These are phyloP conservation scores for Nothomitra cinnamomea DNA, from an alignment of 2,329 filamentous ascomycete genomes.

Conservation along the genomic window DNA sequence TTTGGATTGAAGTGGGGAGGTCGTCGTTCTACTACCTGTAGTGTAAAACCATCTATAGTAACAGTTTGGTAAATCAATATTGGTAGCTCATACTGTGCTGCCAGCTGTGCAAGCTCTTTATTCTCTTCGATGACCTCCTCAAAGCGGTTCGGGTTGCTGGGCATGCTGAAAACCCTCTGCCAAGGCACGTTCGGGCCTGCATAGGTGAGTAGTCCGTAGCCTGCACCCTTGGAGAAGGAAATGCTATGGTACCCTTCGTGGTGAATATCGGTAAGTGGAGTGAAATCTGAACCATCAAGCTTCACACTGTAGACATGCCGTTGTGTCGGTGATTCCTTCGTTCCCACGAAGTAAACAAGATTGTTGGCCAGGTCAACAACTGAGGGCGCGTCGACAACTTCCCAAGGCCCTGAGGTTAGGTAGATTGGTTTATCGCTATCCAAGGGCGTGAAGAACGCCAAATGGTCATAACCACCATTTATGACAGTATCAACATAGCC, in stretches of 20 bases:
- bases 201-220: slow-evolving; percentile 74
- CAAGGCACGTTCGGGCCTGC: slow-evolving; percentile 72
- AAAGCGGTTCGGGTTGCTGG: slow-evolving; percentile 46
- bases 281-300: slow-evolving; percentile 58
- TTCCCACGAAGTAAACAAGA: slow-evolving; percentile 77
- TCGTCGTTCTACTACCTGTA: slow-evolving; percentile 65
- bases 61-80: slow-evolving; percentile 69
- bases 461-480: slow-evolving; percentile 70
- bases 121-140: slow-evolving; percentile 68
- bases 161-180: slow-evolving; percentile 79
- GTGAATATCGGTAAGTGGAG: slow-evolving; percentile 55
- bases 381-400: slow-evolving; percentile 72
- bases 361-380: slow-evolving; percentile 73
- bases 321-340: slow-evolving; percentile 75
- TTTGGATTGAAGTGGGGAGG: slow-evolving; percentile 74
- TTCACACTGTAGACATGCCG: slow-evolving; percentile 84
- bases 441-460: slow-evolving; percentile 83
- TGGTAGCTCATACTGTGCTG: slow-evolving; percentile 64
- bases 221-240: slow-evolving; percentile 68
- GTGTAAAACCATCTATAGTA: slow-evolving; percentile 59
- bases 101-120: slow-evolving; percentile 46
- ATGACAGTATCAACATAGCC: slow-evolving; percentile 90
- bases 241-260: slow-evolving; percentile 62
- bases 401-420: slow-evolving; percentile 81
- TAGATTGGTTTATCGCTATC: slow-evolving; percentile 68